These are phyloP conservation scores for Forsythia suspensa DNA, from an alignment of 257 asterid genomes.

Conservation along the genomic window DNA sequence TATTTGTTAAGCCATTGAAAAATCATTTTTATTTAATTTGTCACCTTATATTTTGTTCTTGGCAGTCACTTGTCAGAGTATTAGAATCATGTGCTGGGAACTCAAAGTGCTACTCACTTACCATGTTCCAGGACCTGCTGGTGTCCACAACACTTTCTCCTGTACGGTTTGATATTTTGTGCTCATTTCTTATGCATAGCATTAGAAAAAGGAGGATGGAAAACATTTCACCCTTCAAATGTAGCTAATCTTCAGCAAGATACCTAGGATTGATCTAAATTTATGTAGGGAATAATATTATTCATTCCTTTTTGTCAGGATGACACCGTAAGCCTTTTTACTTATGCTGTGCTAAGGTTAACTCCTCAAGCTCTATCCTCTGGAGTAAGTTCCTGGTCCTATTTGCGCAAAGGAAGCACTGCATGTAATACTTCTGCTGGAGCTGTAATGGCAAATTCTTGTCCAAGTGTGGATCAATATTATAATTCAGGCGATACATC, in stretches of 20 bases:
- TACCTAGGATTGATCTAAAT: not conserved
- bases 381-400: slow-evolving; percentile 74
- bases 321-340: slow-evolving; percentile 74
- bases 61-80: slow-evolving; percentile 78
- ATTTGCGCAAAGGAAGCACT: slow-evolving; percentile 55
- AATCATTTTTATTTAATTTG: slow-evolving; percentile 3
- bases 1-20: slow-evolving; percentile 8
- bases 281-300: not conserved
- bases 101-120: slow-evolving; percentile 65
- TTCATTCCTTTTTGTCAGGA: slow-evolving; percentile 45
- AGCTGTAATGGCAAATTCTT: slow-evolving; percentile 49
- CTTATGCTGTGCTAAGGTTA: slow-evolving; percentile 84
- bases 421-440: slow-evolving; percentile 49
- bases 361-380: slow-evolving; percentile 83
- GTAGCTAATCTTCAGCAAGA: slow-evolving; percentile 5
- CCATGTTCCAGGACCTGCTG: slow-evolving; percentile 93
- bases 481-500: slow-evolving; percentile 53
- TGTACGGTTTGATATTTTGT: slow-evolving; percentile 54
- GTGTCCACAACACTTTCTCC: slow-evolving; percentile 92
- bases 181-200: slow-evolving; percentile 10
- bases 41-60: slow-evolving; percentile 36
- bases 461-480: slow-evolving; percentile 45
- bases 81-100: slow-evolving; percentile 76
- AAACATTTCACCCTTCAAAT: not conserved
- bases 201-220: slow-evolving; percentile 4